Conservation (phyloP, 1,284 basidiomycete genomes). For the Rhodotorula mucilaginosa region DNA sequence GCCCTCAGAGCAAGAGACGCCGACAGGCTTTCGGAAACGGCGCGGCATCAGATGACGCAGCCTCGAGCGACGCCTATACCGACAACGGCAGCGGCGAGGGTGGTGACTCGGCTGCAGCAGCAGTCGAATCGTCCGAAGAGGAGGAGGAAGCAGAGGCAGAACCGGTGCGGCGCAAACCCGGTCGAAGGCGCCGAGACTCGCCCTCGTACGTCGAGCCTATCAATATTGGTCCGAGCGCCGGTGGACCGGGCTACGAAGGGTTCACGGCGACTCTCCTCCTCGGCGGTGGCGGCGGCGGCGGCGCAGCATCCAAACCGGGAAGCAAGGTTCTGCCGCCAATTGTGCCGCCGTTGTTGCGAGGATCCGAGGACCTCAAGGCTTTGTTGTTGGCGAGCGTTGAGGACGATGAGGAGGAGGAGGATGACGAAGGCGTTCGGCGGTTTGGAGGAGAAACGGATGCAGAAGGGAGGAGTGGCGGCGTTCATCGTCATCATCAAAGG, state of each 20-base stretch:
- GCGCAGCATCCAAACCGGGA: not conserved
- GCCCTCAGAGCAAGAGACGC: too few relatives aligned
- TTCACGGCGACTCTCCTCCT: not conserved
- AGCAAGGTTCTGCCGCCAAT: not conserved
- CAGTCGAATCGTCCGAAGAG: not conserved
- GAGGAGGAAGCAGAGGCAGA: not conserved
- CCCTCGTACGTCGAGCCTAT: too few relatives aligned
- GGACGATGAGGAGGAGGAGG: not conserved
- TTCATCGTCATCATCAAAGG: not conserved
- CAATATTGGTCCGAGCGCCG: too few relatives aligned
- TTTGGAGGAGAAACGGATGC: too few relatives aligned
- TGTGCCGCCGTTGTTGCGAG: not conserved
- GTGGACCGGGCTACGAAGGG: too few relatives aligned
- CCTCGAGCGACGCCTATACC: not conserved
- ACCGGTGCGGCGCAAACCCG: not conserved
- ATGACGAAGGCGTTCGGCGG: not conserved
- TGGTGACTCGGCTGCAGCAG: not conserved
- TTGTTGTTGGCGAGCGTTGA: not conserved
- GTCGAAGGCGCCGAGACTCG: too few relatives aligned
- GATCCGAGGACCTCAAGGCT: not conserved
- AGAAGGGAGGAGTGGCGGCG: too few relatives aligned
- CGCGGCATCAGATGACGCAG: too few relatives aligned
- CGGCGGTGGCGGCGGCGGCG: not conserved
- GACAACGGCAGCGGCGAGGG: not conserved
- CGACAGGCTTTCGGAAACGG: too few relatives aligned